A percentile compares a stretch with the other conserved stretches of the same genome.
These are phyloP conservation scores for Athelia psychrophila DNA, from an alignment of 1,284 basidiomycete genomes.

Conservation along the genomic window DNA sequence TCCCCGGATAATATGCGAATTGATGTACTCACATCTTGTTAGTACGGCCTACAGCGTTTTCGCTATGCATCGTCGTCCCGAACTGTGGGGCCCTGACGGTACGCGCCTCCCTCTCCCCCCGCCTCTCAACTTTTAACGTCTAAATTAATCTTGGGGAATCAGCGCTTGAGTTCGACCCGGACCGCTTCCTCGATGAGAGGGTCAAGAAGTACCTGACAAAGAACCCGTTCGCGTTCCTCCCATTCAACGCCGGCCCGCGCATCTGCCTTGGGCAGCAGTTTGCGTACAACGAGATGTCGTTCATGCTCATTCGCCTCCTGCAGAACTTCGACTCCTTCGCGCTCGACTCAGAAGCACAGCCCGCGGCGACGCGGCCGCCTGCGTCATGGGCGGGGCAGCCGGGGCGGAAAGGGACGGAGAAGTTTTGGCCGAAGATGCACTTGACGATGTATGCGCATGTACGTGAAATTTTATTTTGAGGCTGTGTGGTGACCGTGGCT, in stretches of 20 bases:
- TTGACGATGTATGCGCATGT: conserved; percentile 37
- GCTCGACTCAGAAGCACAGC: conserved; percentile 33
- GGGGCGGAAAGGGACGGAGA: conserved; percentile 35
- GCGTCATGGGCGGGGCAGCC: conserved; percentile 24
- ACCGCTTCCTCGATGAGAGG: conserved; percentile 21
- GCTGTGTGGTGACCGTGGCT: background rate
- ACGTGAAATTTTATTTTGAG: conserved; percentile 9
- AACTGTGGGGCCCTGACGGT: conserved; percentile 40
- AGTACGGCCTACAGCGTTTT: conserved; percentile 16
- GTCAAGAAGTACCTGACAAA: conserved; percentile 12
- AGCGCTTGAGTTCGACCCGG: conserved; percentile 21
- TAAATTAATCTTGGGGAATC: background rate
- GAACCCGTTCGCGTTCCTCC: conserved; percentile 30
- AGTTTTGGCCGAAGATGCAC: conserved; percentile 31
- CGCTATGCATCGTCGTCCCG: conserved; percentile 35
- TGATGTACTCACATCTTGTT: no score
- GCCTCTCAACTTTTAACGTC: background rate
- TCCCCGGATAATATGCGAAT: background rate
- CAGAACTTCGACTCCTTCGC: conserved; percentile 34
- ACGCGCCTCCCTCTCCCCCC: no score
- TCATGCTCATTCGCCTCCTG: conserved; percentile 40
- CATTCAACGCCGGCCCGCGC: conserved; percentile 28
- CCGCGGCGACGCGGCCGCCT: conserved; percentile 27
- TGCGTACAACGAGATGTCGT: conserved; percentile 44
- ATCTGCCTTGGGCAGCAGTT: conserved; percentile 31